These are phyloP conservation scores for Fraxinus xanthoxyloides DNA, from an alignment of 305 asterid genomes.

Conservation along the genomic window DNA sequence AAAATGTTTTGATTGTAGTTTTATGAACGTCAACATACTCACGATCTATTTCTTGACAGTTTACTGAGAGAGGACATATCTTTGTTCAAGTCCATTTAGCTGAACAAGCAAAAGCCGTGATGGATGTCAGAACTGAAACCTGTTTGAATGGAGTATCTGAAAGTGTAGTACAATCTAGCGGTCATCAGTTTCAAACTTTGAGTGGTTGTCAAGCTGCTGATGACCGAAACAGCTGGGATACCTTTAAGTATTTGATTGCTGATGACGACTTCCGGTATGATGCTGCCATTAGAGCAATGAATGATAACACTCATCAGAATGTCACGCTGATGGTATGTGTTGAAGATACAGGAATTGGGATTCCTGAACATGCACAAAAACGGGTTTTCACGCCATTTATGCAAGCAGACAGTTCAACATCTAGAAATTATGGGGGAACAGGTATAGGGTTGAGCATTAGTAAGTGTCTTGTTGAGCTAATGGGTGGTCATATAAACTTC, in stretches of 20 bases:
- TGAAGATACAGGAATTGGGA: constrained; percentile 94
- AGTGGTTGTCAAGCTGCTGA: constrained; percentile 89
- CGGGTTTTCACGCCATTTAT: constrained; percentile 86
- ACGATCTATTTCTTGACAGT: constrained; percentile 40
- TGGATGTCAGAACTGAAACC: constrained; percentile 33
- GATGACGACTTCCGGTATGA: constrained; percentile 42
- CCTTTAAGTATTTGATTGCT: constrained; percentile 42
- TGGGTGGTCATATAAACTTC: constrained; percentile 86
- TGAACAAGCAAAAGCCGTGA: constrained; percentile 47
- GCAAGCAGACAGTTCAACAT: constrained; percentile 98
- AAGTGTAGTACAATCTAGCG: constrained; percentile 29
- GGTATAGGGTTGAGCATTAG: constrained; percentile 95
- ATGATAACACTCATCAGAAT: constrained; percentile 33
- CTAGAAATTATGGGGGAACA: constrained; percentile 89
- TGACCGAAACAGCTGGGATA: constrained; percentile 68
- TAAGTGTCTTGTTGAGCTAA: constrained; percentile 83
- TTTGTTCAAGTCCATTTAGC: constrained; percentile 82
- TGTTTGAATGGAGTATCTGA: constrained; percentile 49
- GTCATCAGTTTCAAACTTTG: constrained; percentile 49
- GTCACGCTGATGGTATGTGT: constrained; percentile 67
- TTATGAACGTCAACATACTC: not conserved
- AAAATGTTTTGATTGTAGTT: not conserved
- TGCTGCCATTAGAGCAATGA: constrained; percentile 25
- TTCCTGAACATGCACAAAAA: constrained; percentile 67
- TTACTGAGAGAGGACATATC: constrained; percentile 84